These are phyloP conservation scores for Dispira simplex DNA, from an alignment of 192 early-diverging fungal species.

Conservation along the genomic window DNA sequence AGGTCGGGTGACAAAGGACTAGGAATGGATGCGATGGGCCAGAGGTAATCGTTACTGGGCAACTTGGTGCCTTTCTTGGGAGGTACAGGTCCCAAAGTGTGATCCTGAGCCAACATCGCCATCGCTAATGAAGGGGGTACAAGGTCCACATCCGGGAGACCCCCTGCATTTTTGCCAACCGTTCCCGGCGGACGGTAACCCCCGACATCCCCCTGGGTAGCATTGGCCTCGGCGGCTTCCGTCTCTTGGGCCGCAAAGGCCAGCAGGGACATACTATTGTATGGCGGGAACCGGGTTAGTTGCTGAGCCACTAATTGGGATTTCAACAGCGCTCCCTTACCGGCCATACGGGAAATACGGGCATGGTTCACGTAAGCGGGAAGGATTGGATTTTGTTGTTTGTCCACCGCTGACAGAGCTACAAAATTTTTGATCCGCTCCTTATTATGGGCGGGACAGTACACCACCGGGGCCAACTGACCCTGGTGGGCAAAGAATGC, in stretches of 20 bases:
- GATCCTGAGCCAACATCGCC: not conserved
- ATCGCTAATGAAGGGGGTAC: slow-evolving; percentile 7
- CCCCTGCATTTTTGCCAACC: not conserved
- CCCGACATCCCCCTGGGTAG: no score
- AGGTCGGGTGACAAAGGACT: not conserved
- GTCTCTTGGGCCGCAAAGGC: not conserved
- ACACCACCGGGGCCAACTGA: slow-evolving; percentile 6
- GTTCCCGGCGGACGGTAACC: not conserved
- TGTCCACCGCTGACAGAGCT: slow-evolving; percentile 3
- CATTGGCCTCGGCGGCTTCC: no score
- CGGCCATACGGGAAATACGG: not conserved
- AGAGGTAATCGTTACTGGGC: not conserved
- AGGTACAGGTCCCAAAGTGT: not conserved
- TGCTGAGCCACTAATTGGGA: not conserved
- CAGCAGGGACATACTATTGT: not conserved
- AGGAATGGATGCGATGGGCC: not conserved
- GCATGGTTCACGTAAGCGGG: not conserved
- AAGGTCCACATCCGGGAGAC: not conserved
- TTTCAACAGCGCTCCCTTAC: slow-evolving; percentile 6
- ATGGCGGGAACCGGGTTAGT: not conserved
- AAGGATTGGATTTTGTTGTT: not conserved
- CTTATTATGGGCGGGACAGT: slow-evolving; percentile 8
- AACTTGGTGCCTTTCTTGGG: not conserved
- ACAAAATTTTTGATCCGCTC: slow-evolving; percentile 5
- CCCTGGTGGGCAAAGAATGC: slow-evolving; percentile 5